Percentiles rank a stretch among this genome's conserved stretches.
Conservation (phyloP, 108 stramenopile genomes). For the Cylindrotheca closterium region DNA sequence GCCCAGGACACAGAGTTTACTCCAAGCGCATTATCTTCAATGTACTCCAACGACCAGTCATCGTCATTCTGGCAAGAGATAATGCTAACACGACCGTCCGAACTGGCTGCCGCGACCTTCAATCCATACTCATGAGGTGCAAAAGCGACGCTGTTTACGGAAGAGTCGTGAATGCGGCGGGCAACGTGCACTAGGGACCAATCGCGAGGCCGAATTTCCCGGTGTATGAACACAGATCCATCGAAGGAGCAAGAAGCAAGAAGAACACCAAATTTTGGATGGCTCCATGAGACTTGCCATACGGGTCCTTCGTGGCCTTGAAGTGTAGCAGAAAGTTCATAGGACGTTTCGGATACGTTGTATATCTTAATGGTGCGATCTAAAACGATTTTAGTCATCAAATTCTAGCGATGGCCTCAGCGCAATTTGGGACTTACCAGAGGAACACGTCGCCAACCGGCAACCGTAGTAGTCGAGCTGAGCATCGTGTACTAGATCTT, state of each 20-base stretch:
- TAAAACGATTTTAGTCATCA: constrained; percentile 10
- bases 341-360: constrained; percentile 79
- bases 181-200: constrained; percentile 81
- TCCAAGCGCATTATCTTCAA: constrained; percentile 77
- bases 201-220: constrained; percentile 75
- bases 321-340: constrained; percentile 79
- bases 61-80: constrained; percentile 72
- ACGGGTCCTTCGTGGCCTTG: constrained; percentile 92
- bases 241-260: constrained; percentile 91
- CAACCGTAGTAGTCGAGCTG: constrained; percentile 95
- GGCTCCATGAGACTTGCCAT: constrained; percentile 94
- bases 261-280: constrained; percentile 92
- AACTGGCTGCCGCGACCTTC: constrained; percentile 59
- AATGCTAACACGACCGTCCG: constrained; percentile 86
- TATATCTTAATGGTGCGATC: constrained; percentile 94
- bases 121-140: constrained; percentile 89
- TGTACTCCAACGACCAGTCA: constrained; percentile 75
- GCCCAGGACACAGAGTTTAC: constrained; percentile 92
- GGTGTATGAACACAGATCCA: constrained; percentile 83
- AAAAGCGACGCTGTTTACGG: constrained; percentile 87
- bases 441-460: constrained; percentile 91
- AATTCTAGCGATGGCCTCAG: not conserved
- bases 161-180: constrained; percentile 58
- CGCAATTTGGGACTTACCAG: constrained; percentile 45
- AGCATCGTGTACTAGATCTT: constrained; percentile 94